These are phyloP conservation scores for Suillus luteus DNA, from an alignment of 768 basidiomycete genomes.

Conservation along the genomic window DNA sequence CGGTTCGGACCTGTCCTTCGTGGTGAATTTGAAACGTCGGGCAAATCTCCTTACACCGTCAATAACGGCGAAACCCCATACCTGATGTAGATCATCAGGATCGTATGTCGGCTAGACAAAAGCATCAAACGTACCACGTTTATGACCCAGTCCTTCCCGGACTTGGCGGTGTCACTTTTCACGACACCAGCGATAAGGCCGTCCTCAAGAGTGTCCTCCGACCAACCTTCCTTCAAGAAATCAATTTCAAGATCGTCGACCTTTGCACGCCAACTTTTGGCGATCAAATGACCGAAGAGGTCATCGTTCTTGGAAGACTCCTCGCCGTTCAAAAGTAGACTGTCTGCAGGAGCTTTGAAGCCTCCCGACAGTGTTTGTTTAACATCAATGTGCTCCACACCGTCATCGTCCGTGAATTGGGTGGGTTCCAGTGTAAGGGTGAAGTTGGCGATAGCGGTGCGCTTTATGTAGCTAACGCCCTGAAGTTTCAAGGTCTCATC, in stretches of 20 bases:
- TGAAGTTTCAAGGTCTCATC: slow-evolving; percentile 63
- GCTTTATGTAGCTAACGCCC: slow-evolving; percentile 67
- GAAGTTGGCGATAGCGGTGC: slow-evolving; percentile 54
- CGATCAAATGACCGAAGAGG: slow-evolving; percentile 56
- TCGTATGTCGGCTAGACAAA: not conserved
- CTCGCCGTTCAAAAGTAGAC: slow-evolving; percentile 52
- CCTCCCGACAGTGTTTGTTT: slow-evolving; percentile 63
- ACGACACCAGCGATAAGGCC: slow-evolving; percentile 36
- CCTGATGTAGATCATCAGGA: slow-evolving; percentile 19
- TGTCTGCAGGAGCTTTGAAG: slow-evolving; percentile 53
- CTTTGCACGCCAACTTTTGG: slow-evolving; percentile 48
- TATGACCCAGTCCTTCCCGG: slow-evolving; percentile 55
- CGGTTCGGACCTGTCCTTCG: not conserved
- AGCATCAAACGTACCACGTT: slow-evolving; percentile 47
- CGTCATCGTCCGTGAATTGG: slow-evolving; percentile 58
- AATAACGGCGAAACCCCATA: slow-evolving; percentile 60
- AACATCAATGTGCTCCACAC: slow-evolving; percentile 62
- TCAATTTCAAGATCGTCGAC: slow-evolving; percentile 44
- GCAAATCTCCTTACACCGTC: slow-evolving; percentile 55
- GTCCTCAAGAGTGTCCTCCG: slow-evolving; percentile 30
- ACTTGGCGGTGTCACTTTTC: slow-evolving; percentile 62
- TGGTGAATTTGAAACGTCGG: slow-evolving; percentile 59
- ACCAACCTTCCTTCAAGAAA: slow-evolving; percentile 36
- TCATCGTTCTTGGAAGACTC: slow-evolving; percentile 49
- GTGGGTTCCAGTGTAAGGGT: slow-evolving; percentile 58